Conservation (phyloP, 23 red algal genomes). For the Gracilaria gracilis region DNA sequence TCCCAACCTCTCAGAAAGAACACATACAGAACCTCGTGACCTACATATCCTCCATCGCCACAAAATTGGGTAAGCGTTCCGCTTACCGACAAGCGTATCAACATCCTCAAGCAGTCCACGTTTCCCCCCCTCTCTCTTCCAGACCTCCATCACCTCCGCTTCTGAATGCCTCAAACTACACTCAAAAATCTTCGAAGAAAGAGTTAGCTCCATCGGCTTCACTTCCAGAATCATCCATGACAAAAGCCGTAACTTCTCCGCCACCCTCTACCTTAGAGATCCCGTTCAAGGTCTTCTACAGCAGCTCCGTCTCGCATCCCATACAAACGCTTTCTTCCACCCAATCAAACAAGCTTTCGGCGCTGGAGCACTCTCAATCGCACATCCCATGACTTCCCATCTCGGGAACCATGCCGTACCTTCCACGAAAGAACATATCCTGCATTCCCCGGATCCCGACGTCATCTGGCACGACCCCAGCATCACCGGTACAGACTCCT, state of each 20-base stretch:
- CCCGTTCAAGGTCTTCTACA: neutral
- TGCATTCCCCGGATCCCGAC: neutral
- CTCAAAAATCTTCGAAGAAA: neutral
- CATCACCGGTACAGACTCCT: constrained; percentile 7
- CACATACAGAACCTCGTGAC: neutral
- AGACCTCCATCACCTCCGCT: neutral
- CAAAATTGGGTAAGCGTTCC: neutral
- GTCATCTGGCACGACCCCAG: neutral
- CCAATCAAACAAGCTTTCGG: neutral
- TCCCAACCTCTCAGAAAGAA: neutral
- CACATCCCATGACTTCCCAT: neutral
- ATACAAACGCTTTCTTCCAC: constrained; percentile 11
- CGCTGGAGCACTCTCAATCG: neutral
- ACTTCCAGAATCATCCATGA: neutral
- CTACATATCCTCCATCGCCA: constrained; percentile 9
- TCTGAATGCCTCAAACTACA: neutral
- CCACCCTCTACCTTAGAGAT: neutral
- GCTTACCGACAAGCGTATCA: constrained; percentile 14
- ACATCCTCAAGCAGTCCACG: neutral
- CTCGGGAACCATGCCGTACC: neutral
- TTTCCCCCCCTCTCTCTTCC: neutral
- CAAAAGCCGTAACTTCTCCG: neutral
- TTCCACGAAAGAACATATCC: too few relatives aligned
- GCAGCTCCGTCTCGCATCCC: neutral
- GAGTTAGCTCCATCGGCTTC: constrained; percentile 1